These are phyloP conservation scores for Crithidia sp. DNA, from an alignment of 208 protist species.

Conservation along the genomic window DNA sequence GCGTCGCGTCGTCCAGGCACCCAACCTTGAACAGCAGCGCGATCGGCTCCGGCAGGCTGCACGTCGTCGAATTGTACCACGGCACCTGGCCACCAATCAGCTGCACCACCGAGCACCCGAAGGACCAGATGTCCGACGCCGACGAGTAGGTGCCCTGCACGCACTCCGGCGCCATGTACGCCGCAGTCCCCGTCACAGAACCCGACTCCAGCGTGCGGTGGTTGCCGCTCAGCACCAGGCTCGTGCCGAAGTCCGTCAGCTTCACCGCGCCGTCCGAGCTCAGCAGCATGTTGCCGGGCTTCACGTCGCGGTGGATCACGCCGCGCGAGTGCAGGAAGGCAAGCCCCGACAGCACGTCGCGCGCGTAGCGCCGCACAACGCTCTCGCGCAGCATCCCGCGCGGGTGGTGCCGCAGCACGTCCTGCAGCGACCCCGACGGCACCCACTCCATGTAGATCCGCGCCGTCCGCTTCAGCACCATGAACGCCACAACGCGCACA, in stretches of 20 bases:
- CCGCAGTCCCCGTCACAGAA: constrained; percentile 71
- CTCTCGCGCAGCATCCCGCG: constrained; percentile 46
- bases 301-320: constrained; percentile 86
- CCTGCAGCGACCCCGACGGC: constrained; percentile 62
- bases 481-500: constrained; percentile 67
- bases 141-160: constrained; percentile 58
- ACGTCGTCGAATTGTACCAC: constrained; percentile 45
- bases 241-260: constrained; percentile 85
- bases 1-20: constrained; percentile 37
- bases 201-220: constrained; percentile 33
- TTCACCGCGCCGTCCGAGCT: constrained; percentile 60
- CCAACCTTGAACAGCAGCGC: constrained; percentile 67
- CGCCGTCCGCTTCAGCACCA: constrained; percentile 46
- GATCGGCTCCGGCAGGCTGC: constrained; percentile 27
- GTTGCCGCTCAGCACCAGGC: constrained; percentile 45
- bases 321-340: constrained; percentile 66
- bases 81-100: constrained; percentile 58
- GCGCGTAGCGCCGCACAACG: constrained; percentile 59
- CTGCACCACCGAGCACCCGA: constrained; percentile 81
- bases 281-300: constrained; percentile 89
- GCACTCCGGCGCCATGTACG: constrained; percentile 80
- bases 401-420: constrained; percentile 46
- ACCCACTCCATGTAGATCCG: constrained; percentile 81
- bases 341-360: constrained; percentile 54
- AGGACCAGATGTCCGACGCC: constrained; percentile 83